Base-by-base conservation (phyloP, 345 rosid species). In the Camelina laxa region DNA sequence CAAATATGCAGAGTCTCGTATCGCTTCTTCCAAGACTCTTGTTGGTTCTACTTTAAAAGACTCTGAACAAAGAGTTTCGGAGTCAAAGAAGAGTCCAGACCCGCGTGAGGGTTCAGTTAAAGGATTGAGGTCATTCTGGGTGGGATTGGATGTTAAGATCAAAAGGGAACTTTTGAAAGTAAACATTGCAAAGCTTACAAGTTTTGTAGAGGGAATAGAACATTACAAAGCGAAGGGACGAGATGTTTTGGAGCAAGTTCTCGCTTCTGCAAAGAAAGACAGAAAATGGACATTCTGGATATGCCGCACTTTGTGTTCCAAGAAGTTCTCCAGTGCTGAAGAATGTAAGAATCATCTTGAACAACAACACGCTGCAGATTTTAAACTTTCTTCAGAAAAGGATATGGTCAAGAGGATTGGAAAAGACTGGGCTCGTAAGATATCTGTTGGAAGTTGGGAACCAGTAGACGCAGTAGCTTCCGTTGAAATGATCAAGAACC, bases 341-440 rank as follows among this genome's bases (percentile, higher is more conserved):
- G 31, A 76, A n/a, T 76, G 50, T 38, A 76, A 4, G 71, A 69
- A 9, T 3, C 80, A 76, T 76, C 55, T 76, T 39, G 75, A 76
- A 10, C 35, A 64, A 24, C 13, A 56, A 13, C 80, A 76, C 24
- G 56, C 1, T 19, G 54, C 60, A 13, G 60, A 63, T 38, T 55
- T 76, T 7, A 27, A 47, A 22, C 27, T 9, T 54, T 9, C 19
- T 20, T 19, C 20, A 2, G 13, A 41, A 20, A 2, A 30, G 16
- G 12, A 1, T 53, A 14, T 8, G 16, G 53, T 39, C 22, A n/a
- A 66, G 35, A 67, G 17, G 67, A 66, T 36, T 38, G 73, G 71
- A 11, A 66, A 38, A 66, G 22, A 19, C 7, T 76, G 75, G 80
- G 53, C 53, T 69, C 42, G 24, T 6, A 76, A 42, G 66, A 36